Conservation (phyloP, 108 stramenopile species). For the Mediolabrus comicus region DNA sequence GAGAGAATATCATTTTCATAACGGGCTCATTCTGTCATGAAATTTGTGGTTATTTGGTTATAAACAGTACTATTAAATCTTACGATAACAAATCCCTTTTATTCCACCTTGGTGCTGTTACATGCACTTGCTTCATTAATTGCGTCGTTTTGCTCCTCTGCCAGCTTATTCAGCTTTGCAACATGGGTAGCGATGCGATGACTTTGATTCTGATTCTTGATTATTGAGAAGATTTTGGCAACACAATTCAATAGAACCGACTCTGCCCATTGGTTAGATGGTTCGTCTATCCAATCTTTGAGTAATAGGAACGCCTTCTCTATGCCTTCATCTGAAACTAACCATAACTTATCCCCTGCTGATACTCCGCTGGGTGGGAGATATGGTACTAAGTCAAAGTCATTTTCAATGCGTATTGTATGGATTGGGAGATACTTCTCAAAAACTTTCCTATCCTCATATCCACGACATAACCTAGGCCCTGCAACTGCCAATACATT, state of each 20-base stretch:
- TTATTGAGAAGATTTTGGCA: conserved; percentile 30
- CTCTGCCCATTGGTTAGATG: conserved; percentile 30
- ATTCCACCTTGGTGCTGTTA: too few species aligned
- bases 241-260: conserved; percentile 47
- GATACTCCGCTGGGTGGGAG: conserved; percentile 47
- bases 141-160: too few species aligned
- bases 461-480: conserved; percentile 49
- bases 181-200: conserved; percentile 27
- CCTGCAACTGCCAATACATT: conserved; percentile 48
- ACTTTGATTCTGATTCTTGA: conserved; percentile 9
- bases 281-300: conserved; percentile 9
- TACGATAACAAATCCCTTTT: too few species aligned
- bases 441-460: conserved; percentile 26
- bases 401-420: conserved; percentile 59
- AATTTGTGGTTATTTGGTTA: too few species aligned
- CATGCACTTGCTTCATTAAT: too few species aligned
- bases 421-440: conserved; percentile 42
- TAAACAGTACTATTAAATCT: too few species aligned
- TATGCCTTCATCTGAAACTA: conserved; percentile 18
- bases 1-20: conserved; percentile 23
- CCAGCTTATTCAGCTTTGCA: conserved; percentile 17
- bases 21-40: too few species aligned
- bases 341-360: conserved; percentile 57
- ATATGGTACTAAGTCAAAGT: conserved; percentile 56
- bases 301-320: conserved; percentile 22